These are phyloP conservation scores for Fusarium sp. DNA, from an alignment of 2,329 filamentous ascomycete genomes.

Conservation along the genomic window DNA sequence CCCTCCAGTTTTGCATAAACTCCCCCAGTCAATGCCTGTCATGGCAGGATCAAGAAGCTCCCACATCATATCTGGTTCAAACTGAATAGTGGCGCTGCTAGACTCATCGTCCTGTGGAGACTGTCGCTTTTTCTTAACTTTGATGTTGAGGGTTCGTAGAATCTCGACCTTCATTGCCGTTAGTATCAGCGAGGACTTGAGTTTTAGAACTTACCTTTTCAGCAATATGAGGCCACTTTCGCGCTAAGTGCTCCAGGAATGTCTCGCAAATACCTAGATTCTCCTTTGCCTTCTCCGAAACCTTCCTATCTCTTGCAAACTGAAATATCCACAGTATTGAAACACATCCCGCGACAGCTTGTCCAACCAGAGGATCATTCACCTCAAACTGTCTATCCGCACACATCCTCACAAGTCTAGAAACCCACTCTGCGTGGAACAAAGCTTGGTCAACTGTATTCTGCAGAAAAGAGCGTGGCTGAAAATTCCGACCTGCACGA, in stretches of 20 bases:
- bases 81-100: conserved; percentile 14
- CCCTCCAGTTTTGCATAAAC: not conserved
- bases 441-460: conserved; percentile 40
- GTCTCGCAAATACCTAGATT: conserved; percentile 28
- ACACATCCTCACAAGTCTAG: conserved; percentile 35
- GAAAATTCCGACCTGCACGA: conserved; percentile 19
- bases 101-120: not conserved
- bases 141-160: conserved; percentile 22
- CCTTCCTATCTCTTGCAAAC: conserved; percentile 33
- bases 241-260: conserved; percentile 3
- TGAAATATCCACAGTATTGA: conserved; percentile 40
- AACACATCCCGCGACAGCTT: conserved; percentile 31
- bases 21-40: not conserved
- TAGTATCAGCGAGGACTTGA: accelerated
- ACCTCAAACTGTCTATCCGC: conserved; percentile 29
- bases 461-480: conserved; percentile 35
- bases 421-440: conserved; percentile 37
- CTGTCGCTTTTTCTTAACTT: conserved; percentile 10
- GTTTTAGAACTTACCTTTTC: conserved; percentile 18
- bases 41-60: conserved; percentile 30
- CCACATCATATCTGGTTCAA: conserved; percentile 39
- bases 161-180: conserved; percentile 5
- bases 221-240: conserved; percentile 33
- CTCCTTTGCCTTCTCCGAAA: conserved; percentile 29
- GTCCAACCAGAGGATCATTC: conserved; percentile 35